Evolutionary conservation across 192 early-diverging fungal species (phyloP), one percentile per base, ranked within the genome.

Genomic region (Umbelopsis sp.): DNA sequence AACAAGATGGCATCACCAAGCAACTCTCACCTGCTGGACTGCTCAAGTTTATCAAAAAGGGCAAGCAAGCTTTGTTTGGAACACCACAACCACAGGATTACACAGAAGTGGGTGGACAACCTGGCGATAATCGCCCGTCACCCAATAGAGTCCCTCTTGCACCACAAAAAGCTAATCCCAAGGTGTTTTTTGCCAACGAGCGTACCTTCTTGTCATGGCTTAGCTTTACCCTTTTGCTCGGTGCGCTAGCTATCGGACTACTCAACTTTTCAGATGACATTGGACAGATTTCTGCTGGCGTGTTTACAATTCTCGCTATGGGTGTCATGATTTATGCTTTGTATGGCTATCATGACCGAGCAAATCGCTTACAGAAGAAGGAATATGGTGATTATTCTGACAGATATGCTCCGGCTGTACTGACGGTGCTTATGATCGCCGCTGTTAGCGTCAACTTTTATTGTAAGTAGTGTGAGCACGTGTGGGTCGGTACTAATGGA

Each of bases 171-270:
- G 86, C 91, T 1, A 91, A 94, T 47, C 94, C 94, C 67, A 97
- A 97, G 76, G 91, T 96, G 49, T 96, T 85, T 76, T 96, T 97
- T 84, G 95, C 95, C 29, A 97, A 97, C 74, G 95, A 97, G 76
- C 88, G 95, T 32, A 97, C 95, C 4, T 95, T 96, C 76, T 82
- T 96, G 36, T 87, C 94, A 20, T 97, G 94, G 94, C 80, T 95
- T 41, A 89, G 91, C 76, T 94, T 95, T 77, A 85, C 91, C 1
- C 81, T 90, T 9, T 73, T 93, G 66, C 77, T 94, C 41, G 90
- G 90, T 8, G 91, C 84, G 47, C 76, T 94, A 6, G 87, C 93
- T 7, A 76, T 94, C 66, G 91, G 91, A 0, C 69, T 94, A 70
- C 80, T 94, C 7, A 94, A 94, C 80, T 93, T 92, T 86, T 92